Percentiles rank a stretch among this genome's conserved stretches.
Conservation (phyloP, 1,139 yeast genomes). For the Sugiyamaella neomexicana region DNA sequence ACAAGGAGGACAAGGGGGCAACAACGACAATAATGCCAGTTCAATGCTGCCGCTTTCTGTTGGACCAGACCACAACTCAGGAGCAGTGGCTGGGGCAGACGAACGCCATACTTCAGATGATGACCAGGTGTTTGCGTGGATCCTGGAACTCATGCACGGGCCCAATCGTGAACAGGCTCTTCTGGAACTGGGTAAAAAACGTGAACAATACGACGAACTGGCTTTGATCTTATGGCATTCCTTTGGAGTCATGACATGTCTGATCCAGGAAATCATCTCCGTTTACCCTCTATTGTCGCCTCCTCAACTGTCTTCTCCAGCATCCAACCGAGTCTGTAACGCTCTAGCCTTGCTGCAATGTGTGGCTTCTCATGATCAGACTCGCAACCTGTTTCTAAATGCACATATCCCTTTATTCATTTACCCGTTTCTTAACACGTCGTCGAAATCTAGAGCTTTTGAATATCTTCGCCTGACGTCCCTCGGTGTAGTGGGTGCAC, state of each 20-base stretch:
- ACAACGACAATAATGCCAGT: not conserved
- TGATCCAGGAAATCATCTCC: slow-evolving; percentile 83
- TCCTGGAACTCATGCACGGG: slow-evolving; percentile 83
- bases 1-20: too few species aligned
- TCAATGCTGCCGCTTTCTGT: not conserved
- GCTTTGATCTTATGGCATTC: slow-evolving; percentile 95
- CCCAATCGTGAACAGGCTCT: slow-evolving; percentile 91
- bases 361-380: slow-evolving; percentile 92
- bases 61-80: not conserved
- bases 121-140: slow-evolving; percentile 87
- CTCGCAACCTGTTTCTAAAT: slow-evolving; percentile 76
- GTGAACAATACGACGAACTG: slow-evolving; percentile 92
- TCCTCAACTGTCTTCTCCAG: slow-evolving; percentile 78
- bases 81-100: not conserved
- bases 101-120: slow-evolving; percentile 65
- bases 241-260: slow-evolving; percentile 92
- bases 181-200: slow-evolving; percentile 84
- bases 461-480: slow-evolving; percentile 91
- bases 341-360: slow-evolving; percentile 93
- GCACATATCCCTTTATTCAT: slow-evolving; percentile 91
- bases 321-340: slow-evolving; percentile 93
- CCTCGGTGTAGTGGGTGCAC: slow-evolving; percentile 94
- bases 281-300: slow-evolving; percentile 90
- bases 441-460: slow-evolving; percentile 87
- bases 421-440: slow-evolving; percentile 90